Evolutionary conservation across 768 basidiomycete species (phyloP).

Genomic region (Mrakia blollopis): DNA sequence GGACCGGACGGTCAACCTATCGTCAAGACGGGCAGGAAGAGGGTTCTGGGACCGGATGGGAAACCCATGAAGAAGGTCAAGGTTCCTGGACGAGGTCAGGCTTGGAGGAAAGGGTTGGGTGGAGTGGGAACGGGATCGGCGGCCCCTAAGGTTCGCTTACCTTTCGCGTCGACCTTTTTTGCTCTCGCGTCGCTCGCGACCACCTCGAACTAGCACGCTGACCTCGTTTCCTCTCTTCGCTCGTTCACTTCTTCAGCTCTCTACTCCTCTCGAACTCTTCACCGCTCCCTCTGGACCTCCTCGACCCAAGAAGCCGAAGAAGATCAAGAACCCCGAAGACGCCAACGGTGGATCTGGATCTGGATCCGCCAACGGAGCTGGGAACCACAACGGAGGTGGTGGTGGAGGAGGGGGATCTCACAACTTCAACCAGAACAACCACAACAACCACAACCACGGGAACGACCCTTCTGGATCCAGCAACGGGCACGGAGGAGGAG

Average conservation of each 20-base stretch:
- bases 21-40: conserved; percentile 12
- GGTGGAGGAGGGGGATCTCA: too few relatives aligned
- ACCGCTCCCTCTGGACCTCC: conserved; percentile 18
- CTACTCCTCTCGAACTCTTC: conserved; percentile 4
- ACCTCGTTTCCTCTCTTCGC: neutral
- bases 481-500: neutral
- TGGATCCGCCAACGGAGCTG: neutral
- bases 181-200: too few relatives aligned
- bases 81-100: conserved; percentile 10
- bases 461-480: neutral
- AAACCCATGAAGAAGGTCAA: conserved; percentile 10
- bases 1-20: neutral
- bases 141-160: neutral
- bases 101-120: conserved; percentile 22
- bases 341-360: neutral
- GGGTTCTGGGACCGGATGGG: conserved; percentile 1
- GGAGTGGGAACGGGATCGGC: conserved; percentile 5
- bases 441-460: neutral
- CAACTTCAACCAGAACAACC: too few relatives aligned
- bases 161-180: neutral
- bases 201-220: neutral
- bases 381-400: too few relatives aligned
- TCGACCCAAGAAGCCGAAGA: conserved; percentile 18
- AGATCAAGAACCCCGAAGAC: conserved; percentile 7
- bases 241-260: neutral